Evolutionary conservation across 1,139 yeast genomes (phyloP).

Genomic region (Pichia sp.): DNA sequence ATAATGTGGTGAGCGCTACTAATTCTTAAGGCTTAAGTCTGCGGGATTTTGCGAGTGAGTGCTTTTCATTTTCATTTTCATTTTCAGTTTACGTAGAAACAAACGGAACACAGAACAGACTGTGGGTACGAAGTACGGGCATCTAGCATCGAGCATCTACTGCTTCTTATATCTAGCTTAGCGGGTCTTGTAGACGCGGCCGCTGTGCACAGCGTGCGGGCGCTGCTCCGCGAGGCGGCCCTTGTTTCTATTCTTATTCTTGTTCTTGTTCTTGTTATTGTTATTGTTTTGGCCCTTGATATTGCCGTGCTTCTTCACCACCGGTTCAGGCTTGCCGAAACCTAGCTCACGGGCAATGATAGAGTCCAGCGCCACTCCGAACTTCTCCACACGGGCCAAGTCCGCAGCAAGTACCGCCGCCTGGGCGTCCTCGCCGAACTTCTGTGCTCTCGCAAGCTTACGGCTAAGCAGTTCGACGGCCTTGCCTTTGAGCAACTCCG

Average conservation of each 20-base stretch:
- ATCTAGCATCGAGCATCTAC: too few relatives aligned
- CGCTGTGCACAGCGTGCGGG: too few relatives aligned
- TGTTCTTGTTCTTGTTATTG: not conserved
- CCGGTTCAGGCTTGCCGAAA: conserved; percentile 22
- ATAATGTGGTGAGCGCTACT: too few relatives aligned
- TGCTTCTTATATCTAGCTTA: not conserved
- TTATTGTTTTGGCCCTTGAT: not conserved
- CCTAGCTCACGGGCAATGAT: conserved; percentile 66
- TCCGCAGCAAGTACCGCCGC: conserved; percentile 45
- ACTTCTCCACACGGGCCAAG: conserved; percentile 69
- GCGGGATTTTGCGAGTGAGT: too few relatives aligned
- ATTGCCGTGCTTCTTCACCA: conserved; percentile 1
- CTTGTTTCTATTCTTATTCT: not conserved
- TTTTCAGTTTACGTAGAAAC: too few relatives aligned
- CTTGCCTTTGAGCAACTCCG: conserved; percentile 63
- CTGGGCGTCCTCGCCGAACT: conserved; percentile 59
- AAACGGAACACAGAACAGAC: too few relatives aligned
- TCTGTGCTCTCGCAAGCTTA: conserved; percentile 65
- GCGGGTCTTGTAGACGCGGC: conserved; percentile 11
- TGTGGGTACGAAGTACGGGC: too few relatives aligned
- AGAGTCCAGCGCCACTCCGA: conserved; percentile 70
- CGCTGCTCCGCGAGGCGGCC: not conserved
- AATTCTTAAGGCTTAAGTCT: too few relatives aligned
- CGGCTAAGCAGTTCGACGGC: conserved; percentile 64
- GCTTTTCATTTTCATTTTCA: too few relatives aligned